Evolutionary conservation across 352 stramenopile species (phyloP).

Genomic region (Pythium phragmitis): DNA sequence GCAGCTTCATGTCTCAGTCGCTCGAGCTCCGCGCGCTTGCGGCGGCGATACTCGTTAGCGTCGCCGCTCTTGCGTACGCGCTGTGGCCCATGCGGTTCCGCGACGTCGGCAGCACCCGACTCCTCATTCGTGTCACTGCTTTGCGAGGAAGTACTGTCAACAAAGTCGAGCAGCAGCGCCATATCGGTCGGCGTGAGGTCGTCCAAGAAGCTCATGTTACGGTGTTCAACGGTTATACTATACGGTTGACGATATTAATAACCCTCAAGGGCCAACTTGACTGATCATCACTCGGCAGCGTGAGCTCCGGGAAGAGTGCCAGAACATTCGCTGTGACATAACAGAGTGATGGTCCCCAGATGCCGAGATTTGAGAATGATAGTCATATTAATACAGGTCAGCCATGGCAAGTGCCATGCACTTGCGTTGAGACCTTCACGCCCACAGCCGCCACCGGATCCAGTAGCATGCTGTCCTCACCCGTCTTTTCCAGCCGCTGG

Average conservation of each 20-base stretch:
- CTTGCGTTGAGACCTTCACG: no score
- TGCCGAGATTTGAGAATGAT: no score
- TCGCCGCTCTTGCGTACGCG: no score
- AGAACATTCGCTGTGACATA: background rate
- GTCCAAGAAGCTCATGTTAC: background rate
- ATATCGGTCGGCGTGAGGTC: conserved; percentile 9
- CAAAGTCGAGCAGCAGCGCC: conserved; percentile 3
- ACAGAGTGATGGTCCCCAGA: background rate
- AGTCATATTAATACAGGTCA: no score
- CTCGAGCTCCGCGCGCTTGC: conserved; percentile 1
- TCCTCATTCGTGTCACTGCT: conserved; percentile 1
- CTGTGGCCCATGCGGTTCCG: background rate
- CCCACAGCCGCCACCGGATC: no score
- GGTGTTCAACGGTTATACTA: background rate
- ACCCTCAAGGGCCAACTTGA: background rate
- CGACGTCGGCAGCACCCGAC: background rate
- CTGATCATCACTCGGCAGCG: background rate
- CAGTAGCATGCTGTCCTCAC: background rate
- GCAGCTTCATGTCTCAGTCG: background rate
- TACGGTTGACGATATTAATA: no score
- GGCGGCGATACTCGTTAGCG: background rate
- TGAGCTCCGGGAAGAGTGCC: background rate
- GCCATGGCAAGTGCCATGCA: no score
- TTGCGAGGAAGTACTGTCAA: background rate
- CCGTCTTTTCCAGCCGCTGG: background rate